A percentile compares a stretch with the other conserved stretches of the same genome.
Evolutionary conservation across 306 rosid species (phyloP).

Genomic region (Medicago lupulina): DNA sequence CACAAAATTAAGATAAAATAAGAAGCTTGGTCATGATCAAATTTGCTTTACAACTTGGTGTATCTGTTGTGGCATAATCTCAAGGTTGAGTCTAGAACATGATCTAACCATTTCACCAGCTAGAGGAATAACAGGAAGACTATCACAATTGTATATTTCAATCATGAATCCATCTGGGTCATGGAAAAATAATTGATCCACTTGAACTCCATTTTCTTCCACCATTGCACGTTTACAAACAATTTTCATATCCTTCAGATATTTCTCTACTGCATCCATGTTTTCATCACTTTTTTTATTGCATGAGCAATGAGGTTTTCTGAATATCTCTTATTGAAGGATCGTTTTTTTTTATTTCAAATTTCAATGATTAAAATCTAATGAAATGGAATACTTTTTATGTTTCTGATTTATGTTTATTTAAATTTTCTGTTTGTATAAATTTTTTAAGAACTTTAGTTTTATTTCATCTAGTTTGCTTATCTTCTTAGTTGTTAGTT

Average conservation of each 20-base stretch:
- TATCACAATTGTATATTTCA: conserved; percentile 92
- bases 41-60: conserved; percentile 39
- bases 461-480: too few species aligned
- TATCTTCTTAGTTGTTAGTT: too few species aligned
- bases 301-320: too few species aligned
- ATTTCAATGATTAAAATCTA: too few species aligned
- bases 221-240: conserved; percentile 63
- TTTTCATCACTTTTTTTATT: conserved; percentile 98
- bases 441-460: too few species aligned
- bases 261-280: conserved; percentile 90
- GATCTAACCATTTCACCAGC: conserved; percentile 43
- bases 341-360: too few species aligned
- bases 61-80: conserved; percentile 43
- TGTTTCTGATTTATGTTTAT: too few species aligned
- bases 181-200: conserved; percentile 86
- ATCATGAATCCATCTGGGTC: conserved; percentile 99
- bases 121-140: conserved; percentile 77
- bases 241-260: conserved; percentile 78
- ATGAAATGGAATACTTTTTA: too few species aligned
- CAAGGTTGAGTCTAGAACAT: conserved; percentile 47
- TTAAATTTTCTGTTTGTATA: too few species aligned
- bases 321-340: too few species aligned
- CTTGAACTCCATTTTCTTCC: conserved; percentile 82
- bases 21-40: neutral
- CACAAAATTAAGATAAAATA: neutral